Conservation (phyloP, 164 flowering plant genomes). For the Cinnamomum micranthum region DNA sequence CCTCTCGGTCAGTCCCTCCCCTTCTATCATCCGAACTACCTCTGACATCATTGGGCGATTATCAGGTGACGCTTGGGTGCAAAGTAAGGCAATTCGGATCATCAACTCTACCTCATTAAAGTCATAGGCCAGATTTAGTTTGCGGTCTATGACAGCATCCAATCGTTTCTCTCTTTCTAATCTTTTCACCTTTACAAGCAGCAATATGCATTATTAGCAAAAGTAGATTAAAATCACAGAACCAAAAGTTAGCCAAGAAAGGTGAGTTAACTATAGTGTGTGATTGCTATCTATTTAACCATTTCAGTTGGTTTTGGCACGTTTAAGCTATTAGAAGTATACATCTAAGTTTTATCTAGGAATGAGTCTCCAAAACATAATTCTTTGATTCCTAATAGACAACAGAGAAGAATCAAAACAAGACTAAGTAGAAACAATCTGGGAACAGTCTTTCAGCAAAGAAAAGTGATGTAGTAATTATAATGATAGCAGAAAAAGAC, state of each 20-base stretch:
- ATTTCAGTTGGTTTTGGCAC: neutral
- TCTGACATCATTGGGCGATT: slow-evolving; percentile 96
- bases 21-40: slow-evolving; percentile 94
- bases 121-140: slow-evolving; percentile 43
- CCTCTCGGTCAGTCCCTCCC: slow-evolving; percentile 88
- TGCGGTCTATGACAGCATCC: slow-evolving; percentile 72
- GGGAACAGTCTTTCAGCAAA: neutral
- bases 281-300: neutral
- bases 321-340: neutral
- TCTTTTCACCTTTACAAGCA: slow-evolving; percentile 25
- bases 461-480: neutral
- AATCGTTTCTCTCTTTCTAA: slow-evolving; percentile 72
- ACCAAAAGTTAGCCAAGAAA: no score
- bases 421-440: neutral
- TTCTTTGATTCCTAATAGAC: neutral
- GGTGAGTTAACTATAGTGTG: neutral
- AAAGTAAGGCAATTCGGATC: slow-evolving; percentile 83
- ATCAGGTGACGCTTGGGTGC: slow-evolving; percentile 83
- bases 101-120: slow-evolving; percentile 76
- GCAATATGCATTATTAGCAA: neutral
- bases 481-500: neutral
- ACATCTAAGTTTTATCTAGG: neutral
- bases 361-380: neutral
- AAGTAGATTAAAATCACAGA: no score
- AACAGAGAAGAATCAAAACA: neutral